phyloP scores from a whole-genome alignment of 176 grass and related monocot genomes.

The Triticum timopheevii region DNA sequence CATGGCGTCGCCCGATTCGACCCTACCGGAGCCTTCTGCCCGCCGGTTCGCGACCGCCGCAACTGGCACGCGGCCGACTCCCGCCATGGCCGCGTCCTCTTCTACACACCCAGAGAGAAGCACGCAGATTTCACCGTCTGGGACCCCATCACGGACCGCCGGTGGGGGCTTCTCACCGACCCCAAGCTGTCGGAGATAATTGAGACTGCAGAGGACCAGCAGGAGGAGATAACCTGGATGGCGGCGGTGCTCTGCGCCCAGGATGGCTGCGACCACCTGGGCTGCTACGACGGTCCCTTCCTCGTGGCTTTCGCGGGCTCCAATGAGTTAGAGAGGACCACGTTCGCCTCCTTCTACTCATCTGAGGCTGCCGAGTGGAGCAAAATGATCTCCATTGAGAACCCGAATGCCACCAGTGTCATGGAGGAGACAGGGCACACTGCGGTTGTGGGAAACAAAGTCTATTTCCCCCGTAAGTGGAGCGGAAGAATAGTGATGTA shows the following conservation, averaged over 20 bases:
- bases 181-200: background rate
- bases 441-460: background rate
- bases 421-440: background rate
- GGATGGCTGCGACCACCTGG: background rate
- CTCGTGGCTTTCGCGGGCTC: background rate
- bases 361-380: background rate
- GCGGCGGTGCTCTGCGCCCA: background rate
- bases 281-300: background rate
- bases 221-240: background rate
- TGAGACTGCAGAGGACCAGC: background rate
- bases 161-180: background rate
- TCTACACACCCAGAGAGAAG: background rate
- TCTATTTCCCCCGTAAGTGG: background rate
- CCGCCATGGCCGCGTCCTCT: conserved; percentile 8
- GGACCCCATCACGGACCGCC: background rate
- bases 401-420: background rate
- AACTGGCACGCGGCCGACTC: background rate
- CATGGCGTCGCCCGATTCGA: background rate
- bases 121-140: background rate
- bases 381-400: background rate
- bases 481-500: background rate
- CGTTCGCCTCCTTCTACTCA: background rate
- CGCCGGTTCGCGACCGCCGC: background rate
- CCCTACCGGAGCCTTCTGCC: background rate
- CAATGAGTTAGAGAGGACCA: background rate